phyloP scores from a whole-genome alignment of 805 yeast species.

The Spathaspora boniae region DNA sequence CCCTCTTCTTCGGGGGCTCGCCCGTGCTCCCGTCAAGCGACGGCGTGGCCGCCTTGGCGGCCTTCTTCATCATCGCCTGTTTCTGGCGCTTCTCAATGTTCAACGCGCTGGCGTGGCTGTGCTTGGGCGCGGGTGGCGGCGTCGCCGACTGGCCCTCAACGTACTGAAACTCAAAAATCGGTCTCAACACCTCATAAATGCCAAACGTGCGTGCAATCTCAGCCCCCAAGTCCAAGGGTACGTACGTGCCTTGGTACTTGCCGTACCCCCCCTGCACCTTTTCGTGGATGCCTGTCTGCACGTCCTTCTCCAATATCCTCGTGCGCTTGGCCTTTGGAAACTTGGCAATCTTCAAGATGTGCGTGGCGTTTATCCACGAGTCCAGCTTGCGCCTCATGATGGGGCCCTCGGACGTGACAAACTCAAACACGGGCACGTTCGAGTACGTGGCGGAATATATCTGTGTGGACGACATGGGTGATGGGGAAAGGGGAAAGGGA shows the following conservation, averaged over 20 bases:
- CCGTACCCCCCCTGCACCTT: constrained; percentile 74
- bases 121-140: constrained; percentile 49
- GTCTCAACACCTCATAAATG: constrained; percentile 52
- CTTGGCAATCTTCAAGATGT: constrained; percentile 64
- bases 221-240: constrained; percentile 39
- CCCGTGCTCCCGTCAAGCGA: background rate
- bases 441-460: constrained; percentile 74
- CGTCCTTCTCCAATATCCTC: constrained; percentile 60
- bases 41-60: background rate
- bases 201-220: constrained; percentile 38
- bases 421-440: constrained; percentile 66
- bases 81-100: constrained; percentile 34
- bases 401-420: constrained; percentile 65
- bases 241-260: constrained; percentile 54
- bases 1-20: constrained; percentile 26
- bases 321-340: constrained; percentile 64
- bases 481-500: background rate
- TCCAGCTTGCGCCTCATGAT: constrained; percentile 65
- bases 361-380: constrained; percentile 70
- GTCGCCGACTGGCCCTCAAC: constrained; percentile 38
- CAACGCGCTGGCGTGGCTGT: constrained; percentile 43
- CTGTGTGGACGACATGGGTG: constrained; percentile 21
- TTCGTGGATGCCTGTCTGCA: constrained; percentile 61
- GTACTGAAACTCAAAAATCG: constrained; percentile 60
- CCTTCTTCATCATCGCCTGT: constrained; percentile 5